Conservation (phyloP, 805 yeast species). For the Torulaspora delbrueckii region DNA sequence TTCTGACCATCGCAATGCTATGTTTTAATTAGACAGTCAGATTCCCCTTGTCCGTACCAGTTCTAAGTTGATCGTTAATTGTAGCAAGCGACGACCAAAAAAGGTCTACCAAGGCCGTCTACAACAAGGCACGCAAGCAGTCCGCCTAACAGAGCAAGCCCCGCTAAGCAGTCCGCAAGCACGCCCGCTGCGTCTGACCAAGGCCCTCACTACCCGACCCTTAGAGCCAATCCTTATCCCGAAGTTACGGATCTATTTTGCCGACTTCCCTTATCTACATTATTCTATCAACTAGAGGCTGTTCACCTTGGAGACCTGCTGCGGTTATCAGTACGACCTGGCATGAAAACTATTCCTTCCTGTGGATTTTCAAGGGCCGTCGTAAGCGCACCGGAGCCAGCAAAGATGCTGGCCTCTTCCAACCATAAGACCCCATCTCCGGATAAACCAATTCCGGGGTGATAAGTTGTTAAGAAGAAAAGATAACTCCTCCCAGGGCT, state of each 20-base stretch:
- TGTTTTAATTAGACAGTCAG: constrained; percentile 44
- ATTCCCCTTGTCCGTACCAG: constrained; percentile 38
- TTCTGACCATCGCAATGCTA: constrained; percentile 44
- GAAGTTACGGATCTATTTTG: constrained; percentile 42
- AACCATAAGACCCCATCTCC: constrained; percentile 40
- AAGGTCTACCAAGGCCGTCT: constrained; percentile 31
- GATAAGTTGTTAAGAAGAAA: constrained; percentile 40
- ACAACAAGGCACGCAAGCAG: constrained; percentile 28
- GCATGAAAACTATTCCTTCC: constrained; percentile 40
- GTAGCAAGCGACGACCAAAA: constrained; percentile 31
- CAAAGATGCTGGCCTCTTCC: constrained; percentile 39
- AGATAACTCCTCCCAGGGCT: constrained; percentile 43
- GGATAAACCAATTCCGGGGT: constrained; percentile 42
- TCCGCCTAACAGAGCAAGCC: constrained; percentile 28
- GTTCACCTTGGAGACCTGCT: constrained; percentile 45
- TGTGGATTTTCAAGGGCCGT: constrained; percentile 42
- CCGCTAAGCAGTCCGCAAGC: constrained; percentile 27
- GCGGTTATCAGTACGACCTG: constrained; percentile 44
- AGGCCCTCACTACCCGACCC: constrained; percentile 40
- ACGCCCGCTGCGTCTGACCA: constrained; percentile 35
- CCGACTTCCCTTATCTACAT: constrained; percentile 44
- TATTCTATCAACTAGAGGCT: constrained; percentile 43
- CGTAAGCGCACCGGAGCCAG: constrained; percentile 40
- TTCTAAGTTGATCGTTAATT: constrained; percentile 30
- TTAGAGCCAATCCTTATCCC: constrained; percentile 43